A percentile compares a stretch with the other conserved stretches of the same genome.
phyloP scores from a whole-genome alignment of 23 red algal genomes.

The Cyanidiococcus yangmingshanensis region DNA sequence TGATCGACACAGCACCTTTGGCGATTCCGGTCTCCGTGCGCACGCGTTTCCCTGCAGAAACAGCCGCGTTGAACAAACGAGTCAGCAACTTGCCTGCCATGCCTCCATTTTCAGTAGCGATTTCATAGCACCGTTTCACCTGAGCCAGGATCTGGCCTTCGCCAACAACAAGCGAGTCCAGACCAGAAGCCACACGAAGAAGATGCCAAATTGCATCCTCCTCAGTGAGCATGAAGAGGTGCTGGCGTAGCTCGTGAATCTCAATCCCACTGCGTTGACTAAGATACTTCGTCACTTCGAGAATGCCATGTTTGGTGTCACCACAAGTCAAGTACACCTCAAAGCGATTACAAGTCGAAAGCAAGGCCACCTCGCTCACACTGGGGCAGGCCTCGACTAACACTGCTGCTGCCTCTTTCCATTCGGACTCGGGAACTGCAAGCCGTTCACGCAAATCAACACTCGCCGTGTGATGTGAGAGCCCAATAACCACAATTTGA shows the following conservation, averaged over 20 bases:
- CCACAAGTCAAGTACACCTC: constrained; percentile 76
- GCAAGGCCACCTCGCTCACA: constrained; percentile 75
- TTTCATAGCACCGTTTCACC: constrained; percentile 83
- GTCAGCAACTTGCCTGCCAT: constrained; percentile 76
- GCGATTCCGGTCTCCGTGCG: constrained; percentile 86
- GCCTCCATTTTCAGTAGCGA: constrained; percentile 66
- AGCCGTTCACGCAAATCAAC: constrained; percentile 86
- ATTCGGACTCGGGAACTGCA: constrained; percentile 64
- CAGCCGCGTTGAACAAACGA: constrained; percentile 61
- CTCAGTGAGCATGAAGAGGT: constrained; percentile 78
- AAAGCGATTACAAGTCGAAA: constrained; percentile 97
- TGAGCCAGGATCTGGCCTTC: constrained; percentile 97
- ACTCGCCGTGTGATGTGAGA: constrained; percentile 84
- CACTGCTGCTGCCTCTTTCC: constrained; percentile 43
- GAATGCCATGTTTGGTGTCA: constrained; percentile 56
- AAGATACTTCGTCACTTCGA: constrained; percentile 53
- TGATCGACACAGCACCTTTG: constrained; percentile 89
- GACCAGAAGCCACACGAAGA: constrained; percentile 63
- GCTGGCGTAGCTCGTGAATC: constrained; percentile 41
- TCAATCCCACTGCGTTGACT: constrained; percentile 42
- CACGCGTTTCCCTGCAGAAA: constrained; percentile 94
- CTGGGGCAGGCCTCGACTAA: constrained; percentile 31
- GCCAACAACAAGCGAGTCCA: constrained; percentile 90
- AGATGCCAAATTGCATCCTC: constrained; percentile 87
- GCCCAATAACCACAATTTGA: constrained; percentile 64